Evolutionary conservation across 352 stramenopile genomes (phyloP), one percentile per base, ranked within the genome.

Genomic region (Thalassiosira hispida): DNA sequence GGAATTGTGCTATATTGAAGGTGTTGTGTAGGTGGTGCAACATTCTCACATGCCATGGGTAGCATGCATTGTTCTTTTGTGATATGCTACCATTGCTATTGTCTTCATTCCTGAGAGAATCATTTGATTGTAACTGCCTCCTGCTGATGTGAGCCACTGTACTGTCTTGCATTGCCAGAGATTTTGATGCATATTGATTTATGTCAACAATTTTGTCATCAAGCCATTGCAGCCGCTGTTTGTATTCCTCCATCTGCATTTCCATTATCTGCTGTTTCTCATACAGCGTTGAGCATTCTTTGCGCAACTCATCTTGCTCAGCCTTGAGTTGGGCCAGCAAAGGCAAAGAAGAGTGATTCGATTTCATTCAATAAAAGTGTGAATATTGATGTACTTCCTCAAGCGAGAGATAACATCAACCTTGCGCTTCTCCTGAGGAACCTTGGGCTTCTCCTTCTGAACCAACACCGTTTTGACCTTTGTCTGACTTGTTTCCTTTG

Each of bases 1-100:
- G 91, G 79, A 98, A 98, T 12, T 53, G 73, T 27, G 81, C 55
- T 73, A 98, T 89, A 18, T 84, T 52, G 79, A 98, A 97, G 7
- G 79, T 89, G 27, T 81, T 20, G 20, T 73, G 62, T 22, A 94
- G 62, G 23, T 84, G 49, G 22, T 89, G 29, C 12, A 67, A 40
- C 11, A 89, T 77, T 35, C 59, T 47, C 31, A 77, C 20, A n/a
- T n/a, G n/a, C n/a, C n/a, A n/a, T n/a, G n/a, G n/a, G 64, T 67
- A 66, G 29, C 79, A 35, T 23, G n/a, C 16, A 12, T 52, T 47
- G 5, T 52, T 47, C 23, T 66, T 49, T 23, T 31, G 29, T 0
- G 47, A n/a, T n/a, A n/a, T n/a, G n/a, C n/a, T n/a, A n/a, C n/a
- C 42, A 0, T 20, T 9, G 2, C 0, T 38, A 65, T 62, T 57